Evolutionary conservation across 805 yeast genomes (phyloP), one percentile per base, ranked within the genome.

Genomic region (Hanseniaspora jakobsenii): DNA sequence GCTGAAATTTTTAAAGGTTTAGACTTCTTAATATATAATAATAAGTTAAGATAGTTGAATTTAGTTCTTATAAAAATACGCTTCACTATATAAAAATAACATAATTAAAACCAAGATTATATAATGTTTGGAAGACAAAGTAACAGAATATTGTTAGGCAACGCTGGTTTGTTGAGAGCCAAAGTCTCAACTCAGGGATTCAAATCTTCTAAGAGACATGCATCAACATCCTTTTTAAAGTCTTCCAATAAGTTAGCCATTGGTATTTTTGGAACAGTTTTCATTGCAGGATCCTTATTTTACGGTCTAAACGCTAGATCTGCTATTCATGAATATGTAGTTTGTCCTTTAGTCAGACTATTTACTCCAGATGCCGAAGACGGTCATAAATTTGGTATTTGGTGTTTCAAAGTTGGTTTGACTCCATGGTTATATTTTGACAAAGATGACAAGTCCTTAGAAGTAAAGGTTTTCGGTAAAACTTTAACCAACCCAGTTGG

Each of bases 331-430:
- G 91, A 89, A 59, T 83, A 81, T 55, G 67, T 82, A 1, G 63
- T 78, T 44, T 78, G 94, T 63, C 97, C 97, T 1, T 37, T 79
- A 9, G 70, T 83, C 38, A 72, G 96, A 47, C 56, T 67, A 17
- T 48, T 71, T 6, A 77, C 87, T 2, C 61, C 61, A 29, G 83
- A 77, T 58, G 95, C 87, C n/a, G 97, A 89, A 62, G 65, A 71
- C 10, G 91, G 94, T 18, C 97, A 89, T 59, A 69, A 67, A 41
- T 60, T 84, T 26, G 94, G 95, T 6, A 73, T 89, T 29, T 66
- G 70, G 55, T 58, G 72, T 26, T 66, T 86, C 74, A 80, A 78
- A 57, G 65, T 71, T 51, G 91, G 91, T 0, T 51, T 83, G 4
- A 60, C 71, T 8, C 94, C 94, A 26, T 66, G 68, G 47, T 65